phyloP scores from a whole-genome alignment of 257 asterid genomes.

The Plectranthus barbatus region DNA sequence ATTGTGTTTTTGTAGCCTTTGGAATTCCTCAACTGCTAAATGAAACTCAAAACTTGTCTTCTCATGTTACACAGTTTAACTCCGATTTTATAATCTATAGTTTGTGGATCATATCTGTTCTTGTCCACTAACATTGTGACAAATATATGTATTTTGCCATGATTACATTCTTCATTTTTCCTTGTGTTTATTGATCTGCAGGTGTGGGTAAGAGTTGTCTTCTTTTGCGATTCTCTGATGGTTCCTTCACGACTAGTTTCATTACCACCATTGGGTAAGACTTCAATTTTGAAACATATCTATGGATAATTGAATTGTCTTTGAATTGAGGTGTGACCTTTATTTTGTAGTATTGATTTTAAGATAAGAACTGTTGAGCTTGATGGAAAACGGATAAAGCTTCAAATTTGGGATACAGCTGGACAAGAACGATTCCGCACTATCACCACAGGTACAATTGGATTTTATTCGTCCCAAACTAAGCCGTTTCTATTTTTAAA shows the following conservation, averaged over 20 bases:
- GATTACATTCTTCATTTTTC: neutral
- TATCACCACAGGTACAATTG: conserved; percentile 34
- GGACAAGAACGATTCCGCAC: conserved; percentile 49
- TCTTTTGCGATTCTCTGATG: conserved; percentile 80
- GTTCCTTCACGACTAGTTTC: conserved; percentile 77
- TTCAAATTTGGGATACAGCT: conserved; percentile 48
- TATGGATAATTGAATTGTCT: neutral
- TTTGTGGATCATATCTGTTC: neutral
- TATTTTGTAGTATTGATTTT: conserved; percentile 32
- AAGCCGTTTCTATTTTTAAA: neutral
- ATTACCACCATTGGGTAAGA: conserved; percentile 44
- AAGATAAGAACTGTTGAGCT: conserved; percentile 48
- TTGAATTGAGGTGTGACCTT: conserved; percentile 1
- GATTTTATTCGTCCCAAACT: neutral
- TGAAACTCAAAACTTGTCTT: conserved; percentile 1
- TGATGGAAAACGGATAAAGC: conserved; percentile 42
- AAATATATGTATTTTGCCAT: neutral
- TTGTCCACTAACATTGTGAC: neutral
- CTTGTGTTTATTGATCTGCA: conserved; percentile 5
- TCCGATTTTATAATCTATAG: neutral
- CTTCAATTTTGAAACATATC: neutral
- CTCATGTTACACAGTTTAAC: neutral
- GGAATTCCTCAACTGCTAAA: neutral
- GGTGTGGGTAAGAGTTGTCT: conserved; percentile 90
- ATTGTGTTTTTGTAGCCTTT: neutral